Evolutionary conservation across 1,284 basidiomycete species (phyloP).

Genomic region (Sanghuangporus sanghuang): DNA sequence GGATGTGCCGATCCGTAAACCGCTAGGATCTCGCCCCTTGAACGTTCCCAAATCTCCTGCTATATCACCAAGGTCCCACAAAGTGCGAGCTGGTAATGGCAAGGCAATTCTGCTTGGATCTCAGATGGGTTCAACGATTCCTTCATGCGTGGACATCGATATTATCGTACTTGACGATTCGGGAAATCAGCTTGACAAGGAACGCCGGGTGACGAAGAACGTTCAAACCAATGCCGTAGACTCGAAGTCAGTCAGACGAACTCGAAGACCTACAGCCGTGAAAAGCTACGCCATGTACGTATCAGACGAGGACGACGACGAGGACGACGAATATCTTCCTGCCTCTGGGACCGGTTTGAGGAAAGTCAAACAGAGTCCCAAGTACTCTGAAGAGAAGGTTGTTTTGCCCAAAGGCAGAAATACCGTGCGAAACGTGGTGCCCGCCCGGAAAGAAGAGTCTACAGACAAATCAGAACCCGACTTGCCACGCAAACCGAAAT

Average conservation of each 20-base stretch:
- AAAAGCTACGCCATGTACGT: not conserved
- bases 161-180: slow-evolving; percentile 58
- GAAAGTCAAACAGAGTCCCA: not conserved
- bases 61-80: not conserved
- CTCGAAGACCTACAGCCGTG: not conserved
- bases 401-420: not conserved
- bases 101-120: slow-evolving; percentile 31
- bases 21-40: not conserved
- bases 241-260: not conserved
- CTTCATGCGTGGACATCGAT: slow-evolving; percentile 55
- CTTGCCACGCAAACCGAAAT: not conserved
- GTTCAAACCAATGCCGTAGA: slow-evolving; percentile 12
- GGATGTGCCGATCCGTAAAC: not conserved
- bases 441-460: not conserved
- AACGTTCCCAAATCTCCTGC: not conserved
- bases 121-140: slow-evolving; percentile 30
- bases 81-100: not conserved
- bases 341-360: not conserved
- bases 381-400: not conserved
- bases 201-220: slow-evolving; percentile 32
- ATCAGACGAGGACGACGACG: slow-evolving; percentile 10
- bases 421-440: not conserved
- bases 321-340: slow-evolving; percentile 10
- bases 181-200: slow-evolving; percentile 52
- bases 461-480: not conserved